Evolutionary conservation across 306 rosid genomes (phyloP).

Genomic region (Corylus avellana): DNA sequence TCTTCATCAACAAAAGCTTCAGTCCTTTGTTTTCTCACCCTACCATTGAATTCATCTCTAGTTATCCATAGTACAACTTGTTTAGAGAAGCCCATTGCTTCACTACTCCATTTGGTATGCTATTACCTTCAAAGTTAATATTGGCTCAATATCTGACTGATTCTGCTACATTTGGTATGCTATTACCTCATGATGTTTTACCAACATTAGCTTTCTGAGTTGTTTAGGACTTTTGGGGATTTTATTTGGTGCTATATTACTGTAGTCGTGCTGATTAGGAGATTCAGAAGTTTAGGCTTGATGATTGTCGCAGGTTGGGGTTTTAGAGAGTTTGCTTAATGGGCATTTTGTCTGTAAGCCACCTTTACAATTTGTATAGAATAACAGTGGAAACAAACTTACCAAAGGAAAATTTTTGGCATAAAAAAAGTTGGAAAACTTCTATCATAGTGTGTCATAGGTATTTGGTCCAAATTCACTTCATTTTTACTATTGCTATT

Average conservation of each 20-base stretch:
- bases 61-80: background rate
- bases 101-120: background rate
- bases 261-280: background rate
- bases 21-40: no score
- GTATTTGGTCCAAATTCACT: background rate
- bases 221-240: background rate
- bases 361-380: background rate
- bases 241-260: background rate
- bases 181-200: background rate
- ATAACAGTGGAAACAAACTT: background rate
- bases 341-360: background rate
- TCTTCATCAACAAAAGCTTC: background rate
- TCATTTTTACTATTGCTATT: background rate
- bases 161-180: background rate
- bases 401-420: background rate
- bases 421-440: background rate
- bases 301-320: background rate
- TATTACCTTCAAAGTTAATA: background rate
- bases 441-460: background rate
- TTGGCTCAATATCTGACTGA: background rate
- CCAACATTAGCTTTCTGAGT: background rate
- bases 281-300: background rate
- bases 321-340: background rate
- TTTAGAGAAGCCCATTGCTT: background rate
- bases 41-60: no score